These are phyloP conservation scores for Collybia sp. DNA, from an alignment of 768 basidiomycete genomes.

Conservation along the genomic window DNA sequence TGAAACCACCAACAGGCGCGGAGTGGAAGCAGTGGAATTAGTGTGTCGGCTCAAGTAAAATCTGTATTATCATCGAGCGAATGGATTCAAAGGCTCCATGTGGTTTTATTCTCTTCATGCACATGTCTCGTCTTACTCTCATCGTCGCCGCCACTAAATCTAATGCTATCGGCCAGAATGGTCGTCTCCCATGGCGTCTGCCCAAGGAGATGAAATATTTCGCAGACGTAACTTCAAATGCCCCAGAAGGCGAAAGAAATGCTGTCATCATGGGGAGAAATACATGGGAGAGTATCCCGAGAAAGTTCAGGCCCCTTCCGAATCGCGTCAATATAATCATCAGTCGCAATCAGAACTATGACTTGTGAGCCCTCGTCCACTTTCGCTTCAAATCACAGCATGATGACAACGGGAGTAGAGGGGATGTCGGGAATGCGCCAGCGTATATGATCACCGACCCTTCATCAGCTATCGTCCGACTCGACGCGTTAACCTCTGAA, in stretches of 20 bases:
- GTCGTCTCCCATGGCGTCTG: constrained; percentile 83
- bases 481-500: constrained; percentile 19
- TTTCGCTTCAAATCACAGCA: background rate
- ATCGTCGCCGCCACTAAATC: constrained; percentile 87
- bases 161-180: constrained; percentile 84
- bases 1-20: constrained; percentile 80
- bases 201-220: constrained; percentile 92
- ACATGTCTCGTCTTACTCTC: constrained; percentile 74
- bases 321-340: constrained; percentile 77
- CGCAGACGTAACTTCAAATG: constrained; percentile 65
- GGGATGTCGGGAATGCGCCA: constrained; percentile 12
- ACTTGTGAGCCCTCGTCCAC: constrained; percentile 56
- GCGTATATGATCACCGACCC: constrained; percentile 35
- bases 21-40: constrained; percentile 81
- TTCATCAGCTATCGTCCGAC: constrained; percentile 32
- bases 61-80: background rate
- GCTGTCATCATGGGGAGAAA: constrained; percentile 93
- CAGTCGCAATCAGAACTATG: constrained; percentile 52
- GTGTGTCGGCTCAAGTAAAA: constrained; percentile 3
- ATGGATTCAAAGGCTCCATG: background rate
- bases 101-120: background rate
- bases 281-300: constrained; percentile 96
- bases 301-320: constrained; percentile 74
- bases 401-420: too few relatives aligned
- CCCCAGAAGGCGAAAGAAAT: constrained; percentile 55